phyloP scores from a whole-genome alignment of 2,329 filamentous ascomycete genomes.

The Daldinia sp. region DNA sequence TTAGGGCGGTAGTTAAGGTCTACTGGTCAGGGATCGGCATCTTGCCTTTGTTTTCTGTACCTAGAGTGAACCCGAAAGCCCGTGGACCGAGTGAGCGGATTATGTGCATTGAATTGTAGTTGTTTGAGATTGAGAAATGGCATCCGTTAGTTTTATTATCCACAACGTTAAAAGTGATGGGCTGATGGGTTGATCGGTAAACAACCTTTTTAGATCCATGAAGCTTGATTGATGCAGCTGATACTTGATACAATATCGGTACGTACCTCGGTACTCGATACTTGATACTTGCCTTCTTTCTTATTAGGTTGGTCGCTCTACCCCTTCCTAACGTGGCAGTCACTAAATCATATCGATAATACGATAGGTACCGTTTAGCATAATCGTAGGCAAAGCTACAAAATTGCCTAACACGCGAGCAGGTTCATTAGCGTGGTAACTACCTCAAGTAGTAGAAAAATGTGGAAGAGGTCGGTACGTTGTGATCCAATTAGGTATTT shows the following conservation, averaged over 20 bases:
- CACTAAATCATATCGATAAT: not conserved
- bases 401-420: not conserved
- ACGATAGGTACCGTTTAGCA: not conserved
- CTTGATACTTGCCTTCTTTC: too few relatives aligned
- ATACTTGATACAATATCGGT: not conserved
- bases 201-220: slow-evolving; percentile 29
- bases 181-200: slow-evolving; percentile 17
- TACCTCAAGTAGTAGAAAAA: not conserved
- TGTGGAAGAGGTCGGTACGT: not conserved
- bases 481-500: not conserved
- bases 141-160: slow-evolving; percentile 25
- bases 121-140: slow-evolving; percentile 32
- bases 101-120: slow-evolving; percentile 14
- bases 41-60: slow-evolving; percentile 10
- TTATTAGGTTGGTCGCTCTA: not conserved
- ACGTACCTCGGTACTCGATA: too few relatives aligned
- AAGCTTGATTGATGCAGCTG: slow-evolving; percentile 30
- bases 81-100: slow-evolving; percentile 28
- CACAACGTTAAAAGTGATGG: slow-evolving; percentile 26
- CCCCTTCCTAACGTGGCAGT: not conserved
- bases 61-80: not conserved
- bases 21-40: slow-evolving; percentile 34
- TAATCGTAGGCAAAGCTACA: not conserved
- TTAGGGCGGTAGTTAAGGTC: not conserved
- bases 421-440: not conserved